Conservation (phyloP, 441 rosid species). For the Gossypium davidsonii region DNA sequence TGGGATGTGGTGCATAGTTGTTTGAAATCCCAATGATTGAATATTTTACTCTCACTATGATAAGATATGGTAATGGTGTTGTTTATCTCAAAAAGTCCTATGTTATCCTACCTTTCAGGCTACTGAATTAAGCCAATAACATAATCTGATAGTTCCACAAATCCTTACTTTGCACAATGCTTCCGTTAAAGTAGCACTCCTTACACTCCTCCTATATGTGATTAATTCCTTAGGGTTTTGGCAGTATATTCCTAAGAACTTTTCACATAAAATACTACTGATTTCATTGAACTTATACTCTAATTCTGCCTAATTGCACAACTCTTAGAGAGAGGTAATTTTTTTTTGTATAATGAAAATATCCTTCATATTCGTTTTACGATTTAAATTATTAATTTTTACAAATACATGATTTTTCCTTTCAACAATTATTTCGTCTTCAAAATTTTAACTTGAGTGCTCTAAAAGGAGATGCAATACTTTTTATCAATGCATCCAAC, state of each 20-base stretch:
- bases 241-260: not conserved
- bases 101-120: not conserved
- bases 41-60: not conserved
- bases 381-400: no score
- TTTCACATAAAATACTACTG: not conserved
- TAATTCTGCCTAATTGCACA: no score
- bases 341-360: no score
- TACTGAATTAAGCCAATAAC: not conserved
- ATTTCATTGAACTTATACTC: slow-evolving; percentile 1
- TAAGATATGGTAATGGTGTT: not conserved
- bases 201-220: not conserved
- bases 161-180: not conserved
- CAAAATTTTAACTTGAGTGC: no score
- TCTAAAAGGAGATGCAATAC: no score
- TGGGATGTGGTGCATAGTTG: not conserved
- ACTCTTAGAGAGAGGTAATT: no score
- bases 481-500: no score
- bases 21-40: not conserved
- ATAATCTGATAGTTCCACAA: not conserved
- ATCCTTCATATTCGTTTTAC: no score
- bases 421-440: no score
- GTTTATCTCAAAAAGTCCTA: not conserved
- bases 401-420: no score
- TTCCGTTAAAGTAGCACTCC: slow-evolving; percentile 24
- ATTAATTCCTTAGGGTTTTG: not conserved